Evolutionary conservation across 2,329 filamentous ascomycete genomes (phyloP).

Genomic region (Exophiala sp.): DNA sequence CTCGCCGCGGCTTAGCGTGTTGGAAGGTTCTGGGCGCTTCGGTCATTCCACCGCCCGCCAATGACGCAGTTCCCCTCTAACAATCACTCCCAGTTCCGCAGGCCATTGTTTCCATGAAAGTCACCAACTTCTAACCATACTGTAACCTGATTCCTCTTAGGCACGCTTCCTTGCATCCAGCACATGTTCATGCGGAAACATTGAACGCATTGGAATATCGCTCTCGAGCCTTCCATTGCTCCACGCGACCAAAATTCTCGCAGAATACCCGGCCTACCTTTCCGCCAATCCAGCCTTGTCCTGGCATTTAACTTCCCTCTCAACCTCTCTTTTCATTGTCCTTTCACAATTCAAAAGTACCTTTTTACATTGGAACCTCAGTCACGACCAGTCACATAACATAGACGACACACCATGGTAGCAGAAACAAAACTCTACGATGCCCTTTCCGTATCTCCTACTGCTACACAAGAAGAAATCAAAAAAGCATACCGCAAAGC

Average conservation of each 20-base stretch:
- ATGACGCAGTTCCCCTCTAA: no score
- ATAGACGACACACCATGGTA: slow-evolving; percentile 62
- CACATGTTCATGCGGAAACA: neutral
- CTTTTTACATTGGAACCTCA: slow-evolving; percentile 26
- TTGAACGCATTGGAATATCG: slow-evolving; percentile 8
- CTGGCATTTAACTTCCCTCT: slow-evolving; percentile 13
- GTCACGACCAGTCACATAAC: slow-evolving; percentile 16
- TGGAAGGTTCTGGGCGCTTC: neutral
- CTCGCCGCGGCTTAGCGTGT: neutral
- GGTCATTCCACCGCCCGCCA: no score
- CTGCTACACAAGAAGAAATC: slow-evolving; percentile 86
- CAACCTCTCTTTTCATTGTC: slow-evolving; percentile 20
- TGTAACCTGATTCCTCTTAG: no score
- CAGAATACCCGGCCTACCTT: slow-evolving; percentile 1
- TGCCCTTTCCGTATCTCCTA: slow-evolving; percentile 71
- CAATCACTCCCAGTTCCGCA: no score
- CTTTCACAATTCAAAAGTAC: slow-evolving; percentile 28
- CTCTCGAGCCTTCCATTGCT: slow-evolving; percentile 21
- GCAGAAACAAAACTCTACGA: slow-evolving; percentile 96
- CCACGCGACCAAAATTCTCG: slow-evolving; percentile 19
- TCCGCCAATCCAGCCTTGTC: slow-evolving; percentile 12
- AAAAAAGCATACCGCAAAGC: slow-evolving; percentile 93
- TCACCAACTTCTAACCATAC: no score
- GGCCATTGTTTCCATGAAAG: no score
- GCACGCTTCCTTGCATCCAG: neutral